Base-by-base conservation (phyloP, 2,329 filamentous ascomycete genomes). In the Pseudonectria foliicola region DNA sequence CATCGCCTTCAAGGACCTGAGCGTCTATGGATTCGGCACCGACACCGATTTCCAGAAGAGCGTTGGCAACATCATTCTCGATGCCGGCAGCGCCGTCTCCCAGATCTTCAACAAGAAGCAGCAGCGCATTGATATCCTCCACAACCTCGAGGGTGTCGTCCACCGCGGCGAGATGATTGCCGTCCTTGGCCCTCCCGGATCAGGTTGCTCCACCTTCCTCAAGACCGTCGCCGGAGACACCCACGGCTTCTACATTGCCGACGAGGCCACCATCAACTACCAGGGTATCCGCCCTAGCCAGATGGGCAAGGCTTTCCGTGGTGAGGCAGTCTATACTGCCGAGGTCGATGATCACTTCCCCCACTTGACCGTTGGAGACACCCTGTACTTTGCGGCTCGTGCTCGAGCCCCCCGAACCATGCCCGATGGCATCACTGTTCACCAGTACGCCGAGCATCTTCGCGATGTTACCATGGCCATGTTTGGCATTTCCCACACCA, bases 251-350 rank as follows among this genome's bases (percentile, higher is more conserved):
- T 21, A 21, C 18, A 8, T 21, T 8, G 18, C 18, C 18, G 18
- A 21, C 8, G 18, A 21, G 18, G 18, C 18, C 18, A 21, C 18
- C 18, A 21, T 21, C 18, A 21, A 21, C 18, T 21, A 21, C 18
- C 18, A 21, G 18, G 18, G 18, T 21, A 21, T 21, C 18, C 18
- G 73, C 4, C 65, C 75, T 32, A 56, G 74, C 38, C 64, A 76
- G 45, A 81, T 82, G 70, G 65, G 72, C 52, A 69, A 66, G 18
- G 66, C 68, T 45, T 49, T 49, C 38, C 34, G 43, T 75, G 77
- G 78, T 30, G 77, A 82, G 53, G 74, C 75, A 23, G 80, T 81
- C 48, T 82, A 81, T 55, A 80, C 74, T 0, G 76, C 76, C 28
- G 77, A 80, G 54, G 75, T 77, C 11, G 78, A 82, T 48, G 69